phyloP scores from a whole-genome alignment of 257 asterid genomes.

The Osmanthus fragrans region DNA sequence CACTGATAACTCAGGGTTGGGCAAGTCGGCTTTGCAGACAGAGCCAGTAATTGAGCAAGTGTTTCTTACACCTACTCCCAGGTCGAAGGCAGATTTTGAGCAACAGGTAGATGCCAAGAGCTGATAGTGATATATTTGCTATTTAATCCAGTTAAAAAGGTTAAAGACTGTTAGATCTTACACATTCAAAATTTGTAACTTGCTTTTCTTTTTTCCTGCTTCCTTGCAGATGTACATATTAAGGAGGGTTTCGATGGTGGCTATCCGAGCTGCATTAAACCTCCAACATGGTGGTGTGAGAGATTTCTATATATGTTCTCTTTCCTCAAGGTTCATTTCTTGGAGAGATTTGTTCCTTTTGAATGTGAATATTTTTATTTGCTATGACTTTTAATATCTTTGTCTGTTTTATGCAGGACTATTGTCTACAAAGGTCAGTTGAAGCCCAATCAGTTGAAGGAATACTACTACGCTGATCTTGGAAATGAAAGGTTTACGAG shows the following conservation, averaged over 20 bases:
- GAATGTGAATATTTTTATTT: not conserved
- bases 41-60: slow-evolving; percentile 98
- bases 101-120: slow-evolving; percentile 62
- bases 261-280: slow-evolving; percentile 96
- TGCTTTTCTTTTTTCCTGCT: slow-evolving; percentile 1
- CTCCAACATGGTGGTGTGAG: slow-evolving; percentile 84
- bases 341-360: not conserved
- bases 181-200: slow-evolving; percentile 7
- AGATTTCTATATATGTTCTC: slow-evolving; percentile 94
- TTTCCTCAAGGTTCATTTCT: slow-evolving; percentile 81
- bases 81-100: slow-evolving; percentile 81
- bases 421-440: slow-evolving; percentile 97
- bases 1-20: slow-evolving; percentile 89
- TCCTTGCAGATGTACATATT: slow-evolving; percentile 81
- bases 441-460: slow-evolving; percentile 90
- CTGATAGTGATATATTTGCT: slow-evolving; percentile 5
- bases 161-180: not conserved
- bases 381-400: slow-evolving; percentile 4
- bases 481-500: slow-evolving; percentile 99
- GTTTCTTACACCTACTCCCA: slow-evolving; percentile 78
- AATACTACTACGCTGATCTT: slow-evolving; percentile 89
- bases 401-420: slow-evolving; percentile 55
- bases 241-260: slow-evolving; percentile 96
- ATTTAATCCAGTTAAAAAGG: not conserved
- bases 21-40: slow-evolving; percentile 90